These are phyloP conservation scores for Staphylotrichum longicolle DNA, from an alignment of 495 filamentous ascomycete species.

Conservation along the genomic window DNA sequence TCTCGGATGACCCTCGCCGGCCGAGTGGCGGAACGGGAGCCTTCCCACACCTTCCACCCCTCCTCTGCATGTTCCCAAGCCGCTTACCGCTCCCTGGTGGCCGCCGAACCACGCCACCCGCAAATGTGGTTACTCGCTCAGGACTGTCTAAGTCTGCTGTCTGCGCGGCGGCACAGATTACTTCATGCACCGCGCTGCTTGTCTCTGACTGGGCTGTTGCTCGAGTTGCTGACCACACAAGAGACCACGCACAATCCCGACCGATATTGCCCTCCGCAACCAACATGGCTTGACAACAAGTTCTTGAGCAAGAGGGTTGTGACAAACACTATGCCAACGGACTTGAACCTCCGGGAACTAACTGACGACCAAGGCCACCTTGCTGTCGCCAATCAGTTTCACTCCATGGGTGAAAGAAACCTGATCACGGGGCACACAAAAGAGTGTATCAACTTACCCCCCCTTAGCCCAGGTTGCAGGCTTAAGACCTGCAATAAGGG, in stretches of 20 bases:
- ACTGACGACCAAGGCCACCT: neutral
- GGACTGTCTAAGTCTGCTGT: neutral
- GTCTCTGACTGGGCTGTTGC: slow-evolving; percentile 17
- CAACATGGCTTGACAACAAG: slow-evolving; percentile 11
- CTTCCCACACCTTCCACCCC: neutral
- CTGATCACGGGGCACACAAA: slow-evolving; percentile 22
- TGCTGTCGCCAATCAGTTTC: slow-evolving; percentile 6
- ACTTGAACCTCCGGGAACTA: neutral
- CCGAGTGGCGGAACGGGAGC: slow-evolving; percentile 12
- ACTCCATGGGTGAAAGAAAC: neutral
- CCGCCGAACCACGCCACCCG: slow-evolving; percentile 30
- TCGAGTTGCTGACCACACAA: slow-evolving; percentile 28
- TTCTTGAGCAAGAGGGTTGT: slow-evolving; percentile 12
- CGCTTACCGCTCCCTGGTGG: slow-evolving; percentile 24
- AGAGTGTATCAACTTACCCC: neutral
- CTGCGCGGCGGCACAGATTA: slow-evolving; percentile 8
- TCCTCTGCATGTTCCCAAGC: slow-evolving; percentile 15
- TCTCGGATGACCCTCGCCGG: slow-evolving; percentile 11
- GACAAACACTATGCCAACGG: neutral
- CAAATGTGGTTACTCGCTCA: slow-evolving; percentile 17
- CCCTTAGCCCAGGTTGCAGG: slow-evolving; percentile 11
- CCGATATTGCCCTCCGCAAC: slow-evolving; percentile 20
- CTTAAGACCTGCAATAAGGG: slow-evolving; percentile 28
- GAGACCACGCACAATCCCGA: slow-evolving; percentile 31
- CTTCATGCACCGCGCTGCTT: slow-evolving; percentile 9